Conservation (phyloP, 768 basidiomycete species). For the Gyrodon lividus region DNA sequence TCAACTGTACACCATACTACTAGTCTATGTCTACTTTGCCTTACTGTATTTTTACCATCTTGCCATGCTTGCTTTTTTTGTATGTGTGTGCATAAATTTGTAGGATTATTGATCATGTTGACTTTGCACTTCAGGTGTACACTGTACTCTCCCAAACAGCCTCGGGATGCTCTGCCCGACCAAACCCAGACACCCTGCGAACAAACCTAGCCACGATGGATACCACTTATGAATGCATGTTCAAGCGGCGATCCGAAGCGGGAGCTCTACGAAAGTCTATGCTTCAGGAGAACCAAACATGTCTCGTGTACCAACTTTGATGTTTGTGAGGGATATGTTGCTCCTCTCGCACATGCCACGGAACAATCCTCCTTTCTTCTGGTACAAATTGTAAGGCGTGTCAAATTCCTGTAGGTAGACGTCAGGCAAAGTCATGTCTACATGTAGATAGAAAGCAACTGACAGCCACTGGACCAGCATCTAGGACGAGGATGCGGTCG, state of each 20-base stretch:
- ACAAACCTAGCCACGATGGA: no score
- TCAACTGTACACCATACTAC: no score
- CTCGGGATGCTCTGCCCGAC: no score
- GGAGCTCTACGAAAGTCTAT: not conserved
- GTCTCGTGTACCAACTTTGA: conserved; percentile 25
- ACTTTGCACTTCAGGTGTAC: no score
- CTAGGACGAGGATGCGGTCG: conserved; percentile 69
- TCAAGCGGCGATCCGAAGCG: no score
- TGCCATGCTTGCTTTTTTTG: no score
- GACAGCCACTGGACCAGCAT: conserved; percentile 57
- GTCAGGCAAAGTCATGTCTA: not conserved
- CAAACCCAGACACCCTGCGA: no score
- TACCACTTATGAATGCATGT: not conserved
- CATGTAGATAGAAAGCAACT: conserved; percentile 11
- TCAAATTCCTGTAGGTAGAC: conserved; percentile 48
- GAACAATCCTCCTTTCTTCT: conserved; percentile 51
- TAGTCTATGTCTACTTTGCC: no score
- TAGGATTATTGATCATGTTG: no score
- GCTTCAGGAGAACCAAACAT: not conserved
- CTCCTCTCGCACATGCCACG: conserved; percentile 59
- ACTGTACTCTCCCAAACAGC: no score
- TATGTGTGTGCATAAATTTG: no score
- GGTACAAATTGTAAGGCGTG: conserved; percentile 52
- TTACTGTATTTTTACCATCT: no score
- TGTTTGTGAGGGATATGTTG: conserved; percentile 48